Conservation (phyloP, 1,139 yeast species). For the Candida sanyaensis region DNA sequence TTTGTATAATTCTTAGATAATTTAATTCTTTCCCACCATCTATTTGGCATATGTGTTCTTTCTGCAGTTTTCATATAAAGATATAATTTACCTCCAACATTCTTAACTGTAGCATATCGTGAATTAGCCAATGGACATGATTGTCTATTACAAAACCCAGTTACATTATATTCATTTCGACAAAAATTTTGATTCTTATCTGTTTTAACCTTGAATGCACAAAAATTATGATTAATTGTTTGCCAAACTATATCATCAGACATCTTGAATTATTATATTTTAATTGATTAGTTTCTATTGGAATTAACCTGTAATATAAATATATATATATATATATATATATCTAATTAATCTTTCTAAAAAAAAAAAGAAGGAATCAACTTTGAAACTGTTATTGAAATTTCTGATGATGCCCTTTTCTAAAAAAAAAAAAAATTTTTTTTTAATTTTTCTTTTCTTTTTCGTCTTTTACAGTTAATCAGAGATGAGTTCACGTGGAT, state of each 20-base stretch:
- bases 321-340: too few relatives aligned
- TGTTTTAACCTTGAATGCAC: constrained; percentile 83
- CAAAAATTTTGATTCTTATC: constrained; percentile 82
- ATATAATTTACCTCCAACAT: constrained; percentile 83
- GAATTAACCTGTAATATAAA: too few relatives aligned
- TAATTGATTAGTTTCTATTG: neutral
- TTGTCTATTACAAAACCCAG: constrained; percentile 89
- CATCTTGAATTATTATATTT: constrained; percentile 21
- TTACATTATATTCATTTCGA: constrained; percentile 84
- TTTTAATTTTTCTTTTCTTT: neutral
- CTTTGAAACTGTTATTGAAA: too few relatives aligned
- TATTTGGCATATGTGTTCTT: constrained; percentile 92
- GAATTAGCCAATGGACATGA: constrained; percentile 97
- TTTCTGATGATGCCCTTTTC: neutral
- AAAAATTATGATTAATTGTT: constrained; percentile 84
- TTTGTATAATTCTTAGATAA: constrained; percentile 83
- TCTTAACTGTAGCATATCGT: constrained; percentile 91
- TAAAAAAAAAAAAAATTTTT: constrained; percentile 1
- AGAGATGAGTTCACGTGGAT: constrained; percentile 7
- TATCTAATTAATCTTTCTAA: too few relatives aligned
- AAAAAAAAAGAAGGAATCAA: too few relatives aligned
- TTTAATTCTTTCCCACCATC: constrained; percentile 91
- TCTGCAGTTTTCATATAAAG: constrained; percentile 97
- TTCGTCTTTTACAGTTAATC: neutral
- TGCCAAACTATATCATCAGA: constrained; percentile 82